These are phyloP conservation scores for Suhomyces kunorum DNA, from an alignment of 1,139 yeast genomes.

Conservation along the genomic window DNA sequence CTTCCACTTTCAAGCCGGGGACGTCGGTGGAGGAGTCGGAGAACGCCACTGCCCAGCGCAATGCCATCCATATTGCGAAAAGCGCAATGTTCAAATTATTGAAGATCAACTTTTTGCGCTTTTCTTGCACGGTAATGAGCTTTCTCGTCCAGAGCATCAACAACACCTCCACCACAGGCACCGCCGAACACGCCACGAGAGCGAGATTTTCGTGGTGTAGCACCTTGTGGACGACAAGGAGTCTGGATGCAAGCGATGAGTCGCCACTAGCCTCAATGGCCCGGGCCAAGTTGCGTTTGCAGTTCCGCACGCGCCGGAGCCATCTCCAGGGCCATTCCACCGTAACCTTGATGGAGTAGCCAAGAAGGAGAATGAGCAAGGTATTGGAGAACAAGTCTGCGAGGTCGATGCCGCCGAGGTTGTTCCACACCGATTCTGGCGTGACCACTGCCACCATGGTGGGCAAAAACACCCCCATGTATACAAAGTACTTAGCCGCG, in stretches of 20 bases:
- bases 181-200: conserved; percentile 25
- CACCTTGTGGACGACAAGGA: conserved; percentile 19
- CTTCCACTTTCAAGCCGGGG: background rate
- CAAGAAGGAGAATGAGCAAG: conserved; percentile 28
- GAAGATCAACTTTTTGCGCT: conserved; percentile 32
- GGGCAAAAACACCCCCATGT: conserved; percentile 16
- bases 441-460: conserved; percentile 15
- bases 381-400: conserved; percentile 31
- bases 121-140: conserved; percentile 30
- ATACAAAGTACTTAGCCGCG: conserved; percentile 15
- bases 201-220: conserved; percentile 27
- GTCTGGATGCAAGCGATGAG: conserved; percentile 9
- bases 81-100: conserved; percentile 34
- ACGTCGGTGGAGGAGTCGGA: background rate
- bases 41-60: conserved; percentile 17
- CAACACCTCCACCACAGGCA: conserved; percentile 26
- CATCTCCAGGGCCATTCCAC: conserved; percentile 43
- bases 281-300: conserved; percentile 19
- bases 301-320: conserved; percentile 27
- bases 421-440: conserved; percentile 16
- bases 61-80: conserved; percentile 32
- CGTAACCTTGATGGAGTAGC: conserved; percentile 30
- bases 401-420: conserved; percentile 11
- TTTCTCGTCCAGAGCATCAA: conserved; percentile 31
- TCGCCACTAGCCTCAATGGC: background rate